phyloP scores from a whole-genome alignment of 140 eudicot species.

The Erigeron philadelphicus region DNA sequence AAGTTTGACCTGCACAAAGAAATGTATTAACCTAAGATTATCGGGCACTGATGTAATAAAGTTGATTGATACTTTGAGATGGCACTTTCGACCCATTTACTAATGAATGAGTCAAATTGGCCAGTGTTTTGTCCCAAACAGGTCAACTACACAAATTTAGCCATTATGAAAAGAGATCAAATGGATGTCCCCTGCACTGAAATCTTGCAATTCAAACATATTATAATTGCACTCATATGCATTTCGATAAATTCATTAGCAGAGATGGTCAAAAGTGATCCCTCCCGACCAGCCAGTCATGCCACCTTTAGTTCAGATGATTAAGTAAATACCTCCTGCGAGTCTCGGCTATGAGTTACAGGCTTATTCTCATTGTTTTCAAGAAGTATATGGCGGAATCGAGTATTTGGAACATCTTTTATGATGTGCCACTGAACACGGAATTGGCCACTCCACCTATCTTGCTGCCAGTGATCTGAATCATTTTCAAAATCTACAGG shows the following conservation, averaged over 20 bases:
- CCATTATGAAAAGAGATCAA: too few relatives aligned
- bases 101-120: neutral
- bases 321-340: slow-evolving; percentile 35
- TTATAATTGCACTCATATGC: neutral
- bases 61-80: neutral
- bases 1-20: slow-evolving; percentile 51
- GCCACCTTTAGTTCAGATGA: neutral
- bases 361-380: slow-evolving; percentile 40
- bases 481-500: slow-evolving; percentile 44
- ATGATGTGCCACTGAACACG: slow-evolving; percentile 54
- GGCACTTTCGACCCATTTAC: neutral
- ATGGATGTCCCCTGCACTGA: too few relatives aligned
- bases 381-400: slow-evolving; percentile 32
- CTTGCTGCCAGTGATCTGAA: slow-evolving; percentile 52
- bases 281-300: neutral
- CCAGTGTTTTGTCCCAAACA: neutral
- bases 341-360: slow-evolving; percentile 41
- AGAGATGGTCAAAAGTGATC: neutral
- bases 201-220: neutral
- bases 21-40: neutral
- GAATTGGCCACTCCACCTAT: slow-evolving; percentile 52
- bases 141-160: too few relatives aligned
- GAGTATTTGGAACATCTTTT: slow-evolving; percentile 46
- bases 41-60: neutral
- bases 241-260: neutral